phyloP scores from a whole-genome alignment of 129 eudicot genomes.

The Saposhnikovia divaricata region DNA sequence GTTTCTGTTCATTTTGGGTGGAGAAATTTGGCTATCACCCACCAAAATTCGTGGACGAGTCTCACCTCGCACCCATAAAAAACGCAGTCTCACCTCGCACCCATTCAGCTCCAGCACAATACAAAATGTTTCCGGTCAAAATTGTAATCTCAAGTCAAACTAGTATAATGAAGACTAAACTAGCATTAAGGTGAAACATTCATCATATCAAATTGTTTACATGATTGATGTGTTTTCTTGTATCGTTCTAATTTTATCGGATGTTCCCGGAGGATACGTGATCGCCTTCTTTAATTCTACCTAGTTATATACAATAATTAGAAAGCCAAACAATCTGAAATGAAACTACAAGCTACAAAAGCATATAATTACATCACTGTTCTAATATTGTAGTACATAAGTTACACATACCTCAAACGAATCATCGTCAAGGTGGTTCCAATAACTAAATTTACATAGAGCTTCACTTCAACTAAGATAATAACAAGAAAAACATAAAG shows the following conservation, averaged over 20 bases:
- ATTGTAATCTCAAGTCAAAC: too few relatives aligned
- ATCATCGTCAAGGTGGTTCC: neutral
- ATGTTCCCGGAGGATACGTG: neutral
- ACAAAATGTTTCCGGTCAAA: too few relatives aligned
- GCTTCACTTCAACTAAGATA: neutral
- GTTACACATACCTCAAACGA: neutral
- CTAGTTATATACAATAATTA: neutral
- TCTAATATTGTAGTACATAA: neutral
- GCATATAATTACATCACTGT: neutral
- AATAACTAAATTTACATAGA: constrained; percentile 1
- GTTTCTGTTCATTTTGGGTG: neutral
- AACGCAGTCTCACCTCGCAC: neutral
- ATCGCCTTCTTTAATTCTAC: neutral
- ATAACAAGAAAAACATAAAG: neutral
- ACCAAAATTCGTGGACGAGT: neutral
- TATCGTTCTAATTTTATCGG: too few relatives aligned
- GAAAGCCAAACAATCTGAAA: neutral
- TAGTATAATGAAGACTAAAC: neutral
- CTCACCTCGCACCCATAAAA: neutral
- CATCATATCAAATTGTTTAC: neutral
- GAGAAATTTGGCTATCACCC: neutral
- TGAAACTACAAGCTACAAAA: neutral
- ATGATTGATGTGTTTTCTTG: neutral
- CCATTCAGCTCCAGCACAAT: neutral
- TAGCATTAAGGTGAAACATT: neutral